These are phyloP conservation scores for Entomophthora muscae DNA, from an alignment of 371 early-diverging fungal genomes.

Conservation along the genomic window DNA sequence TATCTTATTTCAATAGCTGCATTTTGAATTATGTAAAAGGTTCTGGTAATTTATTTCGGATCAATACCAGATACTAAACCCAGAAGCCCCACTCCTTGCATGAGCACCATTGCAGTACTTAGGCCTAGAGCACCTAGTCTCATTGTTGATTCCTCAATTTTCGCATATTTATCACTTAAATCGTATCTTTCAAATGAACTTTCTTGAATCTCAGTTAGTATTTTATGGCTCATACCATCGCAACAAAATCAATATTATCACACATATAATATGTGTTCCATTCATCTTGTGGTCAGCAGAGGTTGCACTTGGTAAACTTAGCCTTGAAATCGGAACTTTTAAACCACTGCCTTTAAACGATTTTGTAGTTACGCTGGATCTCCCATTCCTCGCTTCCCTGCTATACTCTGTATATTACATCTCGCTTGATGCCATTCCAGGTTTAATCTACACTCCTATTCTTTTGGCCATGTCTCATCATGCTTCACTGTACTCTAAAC, in stretches of 20 bases:
- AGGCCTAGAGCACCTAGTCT: too few relatives aligned
- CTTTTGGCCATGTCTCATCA: constrained; percentile 33
- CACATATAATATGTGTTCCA: constrained; percentile 86
- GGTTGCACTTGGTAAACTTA: constrained; percentile 35
- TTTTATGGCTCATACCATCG: constrained; percentile 66
- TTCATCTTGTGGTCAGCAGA: constrained; percentile 66
- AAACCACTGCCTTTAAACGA: constrained; percentile 9
- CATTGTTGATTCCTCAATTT: too few relatives aligned
- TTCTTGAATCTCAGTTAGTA: constrained; percentile 47
- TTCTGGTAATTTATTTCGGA: too few relatives aligned
- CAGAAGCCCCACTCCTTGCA: too few relatives aligned
- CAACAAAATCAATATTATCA: constrained; percentile 52
- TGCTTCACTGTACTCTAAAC: constrained; percentile 30
- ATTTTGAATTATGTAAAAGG: too few relatives aligned
- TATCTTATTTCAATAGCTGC: too few relatives aligned
- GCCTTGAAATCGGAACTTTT: constrained; percentile 21
- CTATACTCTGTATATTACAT: constrained; percentile 57
- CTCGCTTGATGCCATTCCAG: constrained; percentile 60
- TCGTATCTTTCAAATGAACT: not conserved
- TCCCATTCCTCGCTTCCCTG: constrained; percentile 26
- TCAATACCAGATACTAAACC: too few relatives aligned
- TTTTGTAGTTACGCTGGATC: constrained; percentile 21
- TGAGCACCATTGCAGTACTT: too few relatives aligned
- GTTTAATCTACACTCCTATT: constrained; percentile 37
- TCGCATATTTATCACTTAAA: too few relatives aligned